A percentile compares a stretch with the other conserved stretches of the same genome.
Conservation (phyloP, 139 green algal genomes). For the Tetradesmus lagerheimii region DNA sequence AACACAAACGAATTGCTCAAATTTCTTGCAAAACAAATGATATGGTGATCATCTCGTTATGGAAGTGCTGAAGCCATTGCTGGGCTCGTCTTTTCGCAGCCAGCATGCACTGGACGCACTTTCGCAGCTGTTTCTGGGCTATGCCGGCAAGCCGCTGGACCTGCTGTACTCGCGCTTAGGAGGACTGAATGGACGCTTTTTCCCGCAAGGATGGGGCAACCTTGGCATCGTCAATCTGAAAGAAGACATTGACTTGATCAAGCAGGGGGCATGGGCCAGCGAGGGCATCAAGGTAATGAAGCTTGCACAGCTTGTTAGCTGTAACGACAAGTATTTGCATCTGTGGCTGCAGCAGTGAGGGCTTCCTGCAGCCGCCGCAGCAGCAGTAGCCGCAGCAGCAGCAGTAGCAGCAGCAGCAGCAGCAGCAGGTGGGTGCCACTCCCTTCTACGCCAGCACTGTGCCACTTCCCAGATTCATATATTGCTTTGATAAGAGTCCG, state of each 20-base stretch:
- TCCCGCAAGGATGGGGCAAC: conserved; percentile 47
- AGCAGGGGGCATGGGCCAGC: conserved; percentile 14
- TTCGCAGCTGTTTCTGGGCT: conserved; percentile 2
- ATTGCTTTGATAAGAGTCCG: too few species aligned
- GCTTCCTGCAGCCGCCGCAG: not conserved
- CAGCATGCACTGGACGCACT: not conserved
- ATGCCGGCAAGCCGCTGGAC: conserved; percentile 31
- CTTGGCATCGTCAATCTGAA: conserved; percentile 41
- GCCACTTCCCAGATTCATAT: too few species aligned
- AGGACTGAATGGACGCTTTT: conserved; percentile 51
- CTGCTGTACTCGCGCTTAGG: conserved; percentile 43
- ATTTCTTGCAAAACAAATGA: not conserved
- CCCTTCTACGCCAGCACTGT: too few species aligned
- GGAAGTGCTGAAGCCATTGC: conserved; percentile 30
- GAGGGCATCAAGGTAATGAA: conserved; percentile 2
- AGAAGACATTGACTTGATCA: conserved; percentile 46
- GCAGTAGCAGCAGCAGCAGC: not conserved
- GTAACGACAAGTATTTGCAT: too few species aligned
- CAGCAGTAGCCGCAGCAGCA: not conserved
- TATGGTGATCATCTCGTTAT: not conserved
- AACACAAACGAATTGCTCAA: not conserved
- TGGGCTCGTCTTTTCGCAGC: not conserved
- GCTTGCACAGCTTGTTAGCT: too few species aligned
- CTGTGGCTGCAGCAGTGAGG: too few species aligned
- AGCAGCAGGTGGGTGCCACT: not conserved